Percentiles rank a stretch among this genome's conserved stretches.
Evolutionary conservation across 2,329 filamentous ascomycete species (phyloP).

Genomic region (Beauveria australis): DNA sequence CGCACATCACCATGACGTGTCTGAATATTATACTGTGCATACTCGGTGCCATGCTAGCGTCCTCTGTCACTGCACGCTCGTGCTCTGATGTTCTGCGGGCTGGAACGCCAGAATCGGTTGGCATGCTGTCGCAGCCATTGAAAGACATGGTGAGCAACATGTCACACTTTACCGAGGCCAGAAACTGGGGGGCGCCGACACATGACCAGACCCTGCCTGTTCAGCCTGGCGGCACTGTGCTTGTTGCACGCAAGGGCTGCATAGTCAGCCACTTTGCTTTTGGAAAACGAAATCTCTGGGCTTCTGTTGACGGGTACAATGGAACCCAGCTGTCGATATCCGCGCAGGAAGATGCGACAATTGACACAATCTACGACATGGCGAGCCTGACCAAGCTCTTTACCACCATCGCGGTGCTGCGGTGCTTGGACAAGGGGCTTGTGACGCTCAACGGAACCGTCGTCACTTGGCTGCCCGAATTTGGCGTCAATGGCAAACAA

Average conservation of each 20-base stretch:
- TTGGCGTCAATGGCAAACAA: slow-evolving; percentile 24
- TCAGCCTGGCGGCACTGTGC: slow-evolving; percentile 18
- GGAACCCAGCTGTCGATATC: slow-evolving; percentile 19
- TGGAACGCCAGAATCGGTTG: slow-evolving; percentile 18
- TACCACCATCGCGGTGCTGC: slow-evolving; percentile 25
- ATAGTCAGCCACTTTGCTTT: slow-evolving; percentile 21
- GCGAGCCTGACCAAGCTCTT: slow-evolving; percentile 30
- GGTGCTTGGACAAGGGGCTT: slow-evolving; percentile 20
- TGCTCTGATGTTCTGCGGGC: slow-evolving; percentile 9
- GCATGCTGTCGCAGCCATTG: slow-evolving; percentile 21
- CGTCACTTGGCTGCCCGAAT: slow-evolving; percentile 23
- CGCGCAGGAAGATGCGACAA: slow-evolving; percentile 20
- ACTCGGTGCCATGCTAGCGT: not conserved
- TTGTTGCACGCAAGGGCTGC: slow-evolving; percentile 16
- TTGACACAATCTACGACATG: slow-evolving; percentile 31
- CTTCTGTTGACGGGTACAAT: slow-evolving; percentile 18
- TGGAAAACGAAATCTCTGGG: slow-evolving; percentile 20
- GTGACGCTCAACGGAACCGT: slow-evolving; percentile 22
- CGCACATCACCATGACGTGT: not conserved
- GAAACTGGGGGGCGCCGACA: slow-evolving; percentile 11
- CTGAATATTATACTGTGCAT: no score
- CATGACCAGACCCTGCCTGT: slow-evolving; percentile 16
- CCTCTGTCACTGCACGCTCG: not conserved
- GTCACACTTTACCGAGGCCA: slow-evolving; percentile 15
- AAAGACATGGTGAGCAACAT: slow-evolving; percentile 18